A percentile compares a stretch with the other conserved stretches of the same genome.
phyloP scores from a whole-genome alignment of 2,329 filamentous ascomycete species.

The Stenocarpella maydis region DNA sequence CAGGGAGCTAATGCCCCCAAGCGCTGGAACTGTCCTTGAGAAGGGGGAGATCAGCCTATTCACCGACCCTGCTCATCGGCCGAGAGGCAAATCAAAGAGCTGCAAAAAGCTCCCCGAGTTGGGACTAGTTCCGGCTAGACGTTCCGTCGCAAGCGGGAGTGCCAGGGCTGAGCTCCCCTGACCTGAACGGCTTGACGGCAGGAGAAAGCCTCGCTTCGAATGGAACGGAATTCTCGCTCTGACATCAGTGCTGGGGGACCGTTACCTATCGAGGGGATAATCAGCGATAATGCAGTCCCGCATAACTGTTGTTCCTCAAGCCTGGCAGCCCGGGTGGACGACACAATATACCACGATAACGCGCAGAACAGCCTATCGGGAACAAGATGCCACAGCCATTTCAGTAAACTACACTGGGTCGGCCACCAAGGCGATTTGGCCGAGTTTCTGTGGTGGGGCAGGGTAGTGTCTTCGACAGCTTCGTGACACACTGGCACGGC shows the following conservation, averaged over 20 bases:
- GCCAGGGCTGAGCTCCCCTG: constrained; percentile 22
- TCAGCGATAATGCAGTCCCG: constrained; percentile 1
- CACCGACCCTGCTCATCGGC: constrained; percentile 23
- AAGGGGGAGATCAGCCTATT: constrained; percentile 25
- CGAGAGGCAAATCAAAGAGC: constrained; percentile 12
- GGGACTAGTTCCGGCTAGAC: constrained; percentile 33
- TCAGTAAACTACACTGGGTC: background rate
- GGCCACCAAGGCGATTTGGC: background rate
- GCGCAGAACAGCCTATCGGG: constrained; percentile 13
- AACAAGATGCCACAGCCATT: background rate
- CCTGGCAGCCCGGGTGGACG: background rate
- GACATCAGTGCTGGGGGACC: constrained; percentile 25
- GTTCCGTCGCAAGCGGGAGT: constrained; percentile 30
- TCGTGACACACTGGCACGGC: background rate
- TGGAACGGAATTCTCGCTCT: constrained; percentile 3
- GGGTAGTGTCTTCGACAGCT: background rate
- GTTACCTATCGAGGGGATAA: constrained; percentile 1
- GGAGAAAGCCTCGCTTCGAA: constrained; percentile 1
- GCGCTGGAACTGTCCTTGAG: background rate
- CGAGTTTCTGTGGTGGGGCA: background rate
- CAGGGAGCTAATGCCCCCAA: background rate
- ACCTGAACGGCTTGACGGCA: background rate
- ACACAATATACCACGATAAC: constrained; percentile 23
- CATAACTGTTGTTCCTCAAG: background rate
- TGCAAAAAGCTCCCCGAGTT: constrained; percentile 21